Evolutionary conservation across 1,139 yeast genomes (phyloP).

Genomic region (Hansenula sp.): DNA sequence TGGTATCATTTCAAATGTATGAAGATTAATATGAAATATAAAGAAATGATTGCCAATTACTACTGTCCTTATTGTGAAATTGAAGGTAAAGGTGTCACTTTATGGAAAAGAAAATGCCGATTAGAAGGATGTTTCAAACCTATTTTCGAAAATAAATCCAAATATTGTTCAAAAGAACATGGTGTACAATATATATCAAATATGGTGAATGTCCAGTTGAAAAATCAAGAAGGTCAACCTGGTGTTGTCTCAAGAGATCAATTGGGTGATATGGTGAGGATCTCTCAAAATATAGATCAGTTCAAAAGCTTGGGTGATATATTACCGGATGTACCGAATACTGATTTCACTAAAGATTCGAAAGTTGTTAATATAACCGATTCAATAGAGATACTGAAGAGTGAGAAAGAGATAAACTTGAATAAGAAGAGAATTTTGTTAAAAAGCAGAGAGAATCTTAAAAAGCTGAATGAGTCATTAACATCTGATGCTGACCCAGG

Average conservation of each 20-base stretch:
- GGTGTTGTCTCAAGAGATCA: conserved; percentile 18
- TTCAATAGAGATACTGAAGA: conserved; percentile 15
- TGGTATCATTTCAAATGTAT: conserved; percentile 91
- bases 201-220: conserved; percentile 22
- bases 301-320: conserved; percentile 30
- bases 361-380: conserved; percentile 17
- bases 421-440: conserved; percentile 14
- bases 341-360: conserved; percentile 26
- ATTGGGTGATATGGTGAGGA: conserved; percentile 17
- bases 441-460: conserved; percentile 24
- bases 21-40: conserved; percentile 49
- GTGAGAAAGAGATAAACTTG: conserved; percentile 9
- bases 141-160: conserved; percentile 43
- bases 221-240: conserved; percentile 14
- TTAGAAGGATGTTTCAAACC: conserved; percentile 57
- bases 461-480: conserved; percentile 25
- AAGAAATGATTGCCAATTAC: conserved; percentile 58
- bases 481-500: conserved; percentile 5
- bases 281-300: conserved; percentile 29
- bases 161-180: conserved; percentile 75
- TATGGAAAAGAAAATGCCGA: conserved; percentile 79
- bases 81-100: conserved; percentile 42
- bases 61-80: conserved; percentile 74
- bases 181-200: conserved; percentile 53
- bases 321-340: conserved; percentile 34